These are phyloP conservation scores for Styphnolobium japonicum DNA, from an alignment of 306 rosid genomes.

Conservation along the genomic window DNA sequence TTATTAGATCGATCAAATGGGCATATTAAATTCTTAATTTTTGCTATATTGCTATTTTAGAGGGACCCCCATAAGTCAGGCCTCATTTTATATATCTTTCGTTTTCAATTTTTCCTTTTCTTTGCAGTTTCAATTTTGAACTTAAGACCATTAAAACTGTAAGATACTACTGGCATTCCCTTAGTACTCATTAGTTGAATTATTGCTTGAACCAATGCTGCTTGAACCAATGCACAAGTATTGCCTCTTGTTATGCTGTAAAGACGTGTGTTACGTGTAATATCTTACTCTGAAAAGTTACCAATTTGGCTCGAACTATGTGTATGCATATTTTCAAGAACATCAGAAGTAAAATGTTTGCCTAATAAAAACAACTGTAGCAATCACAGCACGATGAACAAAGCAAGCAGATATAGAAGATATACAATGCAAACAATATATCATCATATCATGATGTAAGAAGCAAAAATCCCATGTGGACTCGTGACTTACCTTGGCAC, in stretches of 20 bases:
- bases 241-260: neutral
- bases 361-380: neutral
- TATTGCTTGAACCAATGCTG: too few relatives aligned
- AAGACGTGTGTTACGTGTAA: too few relatives aligned
- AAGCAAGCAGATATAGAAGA: conserved; percentile 6
- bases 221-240: neutral
- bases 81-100: neutral
- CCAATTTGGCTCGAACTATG: neutral
- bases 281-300: neutral
- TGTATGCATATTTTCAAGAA: neutral
- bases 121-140: neutral
- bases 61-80: too few relatives aligned
- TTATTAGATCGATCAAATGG: too few relatives aligned
- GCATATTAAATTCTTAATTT: neutral
- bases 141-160: neutral
- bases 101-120: neutral
- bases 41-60: neutral
- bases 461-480: neutral
- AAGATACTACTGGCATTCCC: neutral
- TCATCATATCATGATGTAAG: neutral
- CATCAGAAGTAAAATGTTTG: neutral
- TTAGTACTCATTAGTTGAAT: neutral
- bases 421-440: neutral
- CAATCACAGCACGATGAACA: neutral
- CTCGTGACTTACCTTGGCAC: conserved; percentile 74